Evolutionary conservation across 805 yeast species (phyloP).

Genomic region (Starmerella floris): DNA sequence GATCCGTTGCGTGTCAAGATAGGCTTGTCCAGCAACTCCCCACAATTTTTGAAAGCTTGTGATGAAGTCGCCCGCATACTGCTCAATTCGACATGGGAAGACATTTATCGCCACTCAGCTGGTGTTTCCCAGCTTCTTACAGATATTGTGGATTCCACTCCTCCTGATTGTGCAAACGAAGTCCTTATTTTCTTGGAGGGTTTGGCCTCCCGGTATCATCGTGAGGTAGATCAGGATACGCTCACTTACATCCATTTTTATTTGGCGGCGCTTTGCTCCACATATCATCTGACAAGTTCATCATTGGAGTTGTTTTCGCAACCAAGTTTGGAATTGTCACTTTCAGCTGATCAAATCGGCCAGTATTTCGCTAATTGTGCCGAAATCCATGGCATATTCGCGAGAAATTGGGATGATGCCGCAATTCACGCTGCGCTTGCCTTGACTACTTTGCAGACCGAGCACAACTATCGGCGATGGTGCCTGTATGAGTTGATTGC

Average conservation of each 20-base stretch:
- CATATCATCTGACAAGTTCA: not conserved
- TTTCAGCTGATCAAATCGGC: not conserved
- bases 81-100: too few relatives aligned
- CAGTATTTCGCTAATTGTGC: slow-evolving; percentile 5
- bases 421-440: slow-evolving; percentile 11
- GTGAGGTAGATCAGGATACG: not conserved
- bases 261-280: slow-evolving; percentile 1
- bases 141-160: not conserved
- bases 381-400: not conserved
- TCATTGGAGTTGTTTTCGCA: not conserved
- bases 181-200: not conserved
- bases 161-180: not conserved
- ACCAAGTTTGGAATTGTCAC: not conserved
- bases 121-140: too few relatives aligned
- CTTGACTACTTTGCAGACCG: not conserved
- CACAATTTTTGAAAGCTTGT: too few relatives aligned
- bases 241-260: slow-evolving; percentile 5
- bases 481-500: slow-evolving; percentile 10
- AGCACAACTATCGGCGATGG: not conserved
- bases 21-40: too few relatives aligned
- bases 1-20: too few relatives aligned
- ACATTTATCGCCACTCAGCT: too few relatives aligned
- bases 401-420: slow-evolving; percentile 7
- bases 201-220: not conserved
- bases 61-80: too few relatives aligned